Conservation (phyloP, 306 rosid species). For the Cajanus cajan region DNA sequence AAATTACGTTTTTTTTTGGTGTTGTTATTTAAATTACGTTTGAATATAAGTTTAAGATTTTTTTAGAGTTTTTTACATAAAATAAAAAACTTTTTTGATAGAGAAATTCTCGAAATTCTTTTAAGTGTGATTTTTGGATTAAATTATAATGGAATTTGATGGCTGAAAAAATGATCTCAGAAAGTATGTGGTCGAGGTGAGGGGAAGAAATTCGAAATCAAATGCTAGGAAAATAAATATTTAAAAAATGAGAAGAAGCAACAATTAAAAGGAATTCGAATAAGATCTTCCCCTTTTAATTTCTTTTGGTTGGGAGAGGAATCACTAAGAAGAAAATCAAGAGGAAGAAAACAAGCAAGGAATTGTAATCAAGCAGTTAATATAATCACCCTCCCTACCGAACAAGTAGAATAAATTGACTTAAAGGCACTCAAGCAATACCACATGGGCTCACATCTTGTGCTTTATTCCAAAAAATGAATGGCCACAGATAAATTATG, state of each 20-base stretch:
- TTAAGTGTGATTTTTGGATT: neutral
- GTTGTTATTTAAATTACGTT: no score
- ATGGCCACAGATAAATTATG: slow-evolving; percentile 20
- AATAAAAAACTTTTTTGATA: no score
- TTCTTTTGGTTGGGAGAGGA: neutral
- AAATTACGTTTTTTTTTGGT: no score
- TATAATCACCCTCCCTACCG: slow-evolving; percentile 20
- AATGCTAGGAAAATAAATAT: neutral
- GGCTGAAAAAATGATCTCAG: neutral
- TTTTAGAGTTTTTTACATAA: no score
- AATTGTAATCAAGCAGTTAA: neutral
- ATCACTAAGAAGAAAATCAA: slow-evolving; percentile 9
- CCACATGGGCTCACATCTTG: slow-evolving; percentile 36
- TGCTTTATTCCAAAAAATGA: slow-evolving; percentile 43
- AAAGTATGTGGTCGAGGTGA: neutral
- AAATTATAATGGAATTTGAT: neutral
- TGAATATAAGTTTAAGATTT: no score
- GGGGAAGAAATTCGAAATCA: neutral
- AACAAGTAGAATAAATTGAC: slow-evolving; percentile 36
- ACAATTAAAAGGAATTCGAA: neutral
- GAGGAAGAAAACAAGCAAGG: neutral
- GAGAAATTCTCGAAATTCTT: no score
- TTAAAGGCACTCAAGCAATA: slow-evolving; percentile 19
- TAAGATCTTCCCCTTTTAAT: neutral
- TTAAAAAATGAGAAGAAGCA: neutral